phyloP scores from a whole-genome alignment of 345 rosid genomes.

The Eucalyptus marginata region DNA sequence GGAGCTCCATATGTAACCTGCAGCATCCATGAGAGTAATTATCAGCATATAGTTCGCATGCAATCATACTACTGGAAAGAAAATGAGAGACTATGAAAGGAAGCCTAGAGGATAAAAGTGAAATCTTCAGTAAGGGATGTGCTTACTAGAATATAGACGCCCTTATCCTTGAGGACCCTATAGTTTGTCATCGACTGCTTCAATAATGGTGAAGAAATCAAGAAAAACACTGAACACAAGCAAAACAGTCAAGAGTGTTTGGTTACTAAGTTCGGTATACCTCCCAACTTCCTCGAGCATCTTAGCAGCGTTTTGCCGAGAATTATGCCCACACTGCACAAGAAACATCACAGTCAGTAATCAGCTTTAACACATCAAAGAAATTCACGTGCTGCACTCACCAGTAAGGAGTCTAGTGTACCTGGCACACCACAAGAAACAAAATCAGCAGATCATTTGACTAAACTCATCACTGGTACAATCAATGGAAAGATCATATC shows the following conservation, averaged over 20 bases:
- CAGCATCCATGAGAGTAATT: not conserved
- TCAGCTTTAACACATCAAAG: not conserved
- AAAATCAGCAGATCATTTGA: not conserved
- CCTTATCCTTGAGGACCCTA: constrained; percentile 97
- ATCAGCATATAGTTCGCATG: not conserved
- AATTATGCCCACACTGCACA: constrained; percentile 64
- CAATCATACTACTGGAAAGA: not conserved
- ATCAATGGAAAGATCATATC: not conserved
- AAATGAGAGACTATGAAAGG: not conserved
- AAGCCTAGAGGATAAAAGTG: not conserved
- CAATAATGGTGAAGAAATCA: constrained; percentile 61
- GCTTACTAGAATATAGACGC: constrained; percentile 77
- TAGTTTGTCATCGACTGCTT: constrained; percentile 85
- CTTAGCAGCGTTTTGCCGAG: constrained; percentile 49
- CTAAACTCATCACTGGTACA: not conserved
- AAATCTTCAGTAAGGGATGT: not conserved
- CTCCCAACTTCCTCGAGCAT: constrained; percentile 85
- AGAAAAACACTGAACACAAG: constrained; percentile 27
- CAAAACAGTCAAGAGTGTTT: not conserved
- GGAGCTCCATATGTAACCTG: constrained; percentile 94
- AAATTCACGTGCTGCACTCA: constrained; percentile 21
- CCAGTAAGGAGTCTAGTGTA: constrained; percentile 85
- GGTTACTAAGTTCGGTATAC: constrained; percentile 12
- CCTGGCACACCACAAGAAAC: constrained; percentile 29
- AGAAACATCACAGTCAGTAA: not conserved